Base-by-base conservation (phyloP, 192 early-diverging fungal genomes). In the Entophlyctis luteolus region DNA sequence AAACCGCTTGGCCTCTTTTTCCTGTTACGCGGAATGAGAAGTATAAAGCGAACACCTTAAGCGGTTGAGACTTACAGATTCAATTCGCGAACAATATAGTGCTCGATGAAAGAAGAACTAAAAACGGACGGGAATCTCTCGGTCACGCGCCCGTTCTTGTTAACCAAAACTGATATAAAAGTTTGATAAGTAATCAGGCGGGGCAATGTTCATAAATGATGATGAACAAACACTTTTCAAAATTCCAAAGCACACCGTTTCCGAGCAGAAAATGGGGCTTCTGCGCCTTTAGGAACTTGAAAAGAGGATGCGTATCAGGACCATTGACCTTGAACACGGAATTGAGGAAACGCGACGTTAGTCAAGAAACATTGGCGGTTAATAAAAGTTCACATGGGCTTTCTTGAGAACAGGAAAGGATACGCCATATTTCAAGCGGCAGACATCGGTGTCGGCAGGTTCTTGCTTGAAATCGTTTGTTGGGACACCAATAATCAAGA, bases 321-420 rank as follows among this genome's bases (percentile, higher is more conserved):
- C 82, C 82, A 62, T 84, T 84, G 25, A 84, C 62, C 58, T 60
- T n/a, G 28, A 10, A 20, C 6, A 60, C 2, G 25, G 29, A 45
- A 45, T 60, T 14, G 4, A 34, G 16, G 6, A 33, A 4, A 37
- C 8, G 6, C 20, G 32, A 10, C 14, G 28, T 14, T 5, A 38
- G 38, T 45, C 4, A 34, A 20, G 8, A 60, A n/a, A 10, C n/a
- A n/a, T n/a, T n/a, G n/a, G n/a, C n/a, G n/a, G n/a, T n/a, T n/a
- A n/a, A n/a, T n/a, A n/a, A n/a, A 60, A 48, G n/a, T 29, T 91
- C 28, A 93, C 93, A 62, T 95, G 87, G 35, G 92, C 73, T 75
- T 95, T 94, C 54, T 87, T 86, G 74, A 90, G 86, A 62, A 96
- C 81, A n/a, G 91, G 90, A 83, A 96, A 98, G 1, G 81, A 75